phyloP scores from a whole-genome alignment of 2,329 filamentous ascomycete genomes.

The Fusarium hainanense region DNA sequence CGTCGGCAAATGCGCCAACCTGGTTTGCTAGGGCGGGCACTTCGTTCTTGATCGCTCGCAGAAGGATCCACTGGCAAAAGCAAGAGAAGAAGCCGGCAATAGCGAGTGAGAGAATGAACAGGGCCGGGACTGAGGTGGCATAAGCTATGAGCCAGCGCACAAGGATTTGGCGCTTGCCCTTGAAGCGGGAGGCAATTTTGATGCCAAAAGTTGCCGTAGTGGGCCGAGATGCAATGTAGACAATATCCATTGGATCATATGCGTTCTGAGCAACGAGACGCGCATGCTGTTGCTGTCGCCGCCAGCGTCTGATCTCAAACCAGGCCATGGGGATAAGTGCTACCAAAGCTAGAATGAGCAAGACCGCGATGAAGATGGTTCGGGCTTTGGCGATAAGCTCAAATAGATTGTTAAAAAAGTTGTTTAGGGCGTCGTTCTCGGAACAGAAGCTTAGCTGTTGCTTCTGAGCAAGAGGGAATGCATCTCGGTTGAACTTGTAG shows the following conservation, averaged over 20 bases:
- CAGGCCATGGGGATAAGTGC: slow-evolving; percentile 84
- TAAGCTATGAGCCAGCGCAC: slow-evolving; percentile 88
- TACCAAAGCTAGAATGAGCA: slow-evolving; percentile 76
- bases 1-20: slow-evolving; percentile 81
- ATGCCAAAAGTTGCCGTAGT: slow-evolving; percentile 79
- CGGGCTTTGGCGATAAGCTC: slow-evolving; percentile 74
- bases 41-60: slow-evolving; percentile 77
- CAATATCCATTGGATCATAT: slow-evolving; percentile 85
- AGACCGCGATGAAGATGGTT: slow-evolving; percentile 79
- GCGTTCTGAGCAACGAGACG: slow-evolving; percentile 72
- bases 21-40: slow-evolving; percentile 79
- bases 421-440: slow-evolving; percentile 80
- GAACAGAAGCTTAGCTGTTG: slow-evolving; percentile 88
- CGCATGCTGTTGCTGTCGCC: slow-evolving; percentile 75
- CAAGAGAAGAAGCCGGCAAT: slow-evolving; percentile 85
- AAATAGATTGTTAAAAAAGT: slow-evolving; percentile 83
- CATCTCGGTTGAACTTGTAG: slow-evolving; percentile 80
- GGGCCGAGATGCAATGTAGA: slow-evolving; percentile 88
- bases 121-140: slow-evolving; percentile 82
- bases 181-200: slow-evolving; percentile 73
- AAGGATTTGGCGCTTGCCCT: slow-evolving; percentile 74
- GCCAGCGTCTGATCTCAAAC: slow-evolving; percentile 82
- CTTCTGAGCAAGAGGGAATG: slow-evolving; percentile 87
- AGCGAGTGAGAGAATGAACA: slow-evolving; percentile 88
- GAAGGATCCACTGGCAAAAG: slow-evolving; percentile 83